These are phyloP conservation scores for Candida nanaspora DNA, from an alignment of 805 yeast genomes.

Conservation along the genomic window DNA sequence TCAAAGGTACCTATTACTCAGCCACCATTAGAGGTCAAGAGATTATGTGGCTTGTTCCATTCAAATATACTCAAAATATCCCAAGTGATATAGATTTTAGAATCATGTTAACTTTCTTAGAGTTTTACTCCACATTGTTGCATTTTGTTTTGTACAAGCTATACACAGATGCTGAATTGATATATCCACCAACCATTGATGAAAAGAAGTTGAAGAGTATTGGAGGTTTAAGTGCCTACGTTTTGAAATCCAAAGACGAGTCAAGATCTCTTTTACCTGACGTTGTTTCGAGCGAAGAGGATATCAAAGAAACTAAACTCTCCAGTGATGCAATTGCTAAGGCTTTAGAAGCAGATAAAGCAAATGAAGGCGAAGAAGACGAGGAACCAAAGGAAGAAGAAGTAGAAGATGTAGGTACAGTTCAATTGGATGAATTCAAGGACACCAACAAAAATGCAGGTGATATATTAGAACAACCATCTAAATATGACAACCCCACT, in stretches of 20 bases:
- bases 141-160: constrained; percentile 83
- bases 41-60: constrained; percentile 93
- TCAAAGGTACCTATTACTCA: constrained; percentile 94
- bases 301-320: constrained; percentile 29
- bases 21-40: constrained; percentile 89
- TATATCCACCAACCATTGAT: constrained; percentile 88
- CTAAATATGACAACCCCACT: constrained; percentile 47
- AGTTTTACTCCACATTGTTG: constrained; percentile 86
- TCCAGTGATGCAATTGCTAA: constrained; percentile 34
- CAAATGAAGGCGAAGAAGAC: constrained; percentile 30
- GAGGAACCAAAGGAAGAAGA: constrained; percentile 29
- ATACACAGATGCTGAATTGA: constrained; percentile 76
- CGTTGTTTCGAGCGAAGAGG: constrained; percentile 14
- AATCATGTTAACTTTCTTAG: constrained; percentile 94
- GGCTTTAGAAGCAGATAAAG: constrained; percentile 49
- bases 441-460: constrained; percentile 56
- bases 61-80: constrained; percentile 91
- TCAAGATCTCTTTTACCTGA: constrained; percentile 31
- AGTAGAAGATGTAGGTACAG: constrained; percentile 34
- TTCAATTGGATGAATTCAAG: constrained; percentile 64
- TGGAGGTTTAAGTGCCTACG: constrained; percentile 83
- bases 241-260: constrained; percentile 50
- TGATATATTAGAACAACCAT: constrained; percentile 71
- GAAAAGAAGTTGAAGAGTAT: constrained; percentile 66
- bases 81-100: constrained; percentile 93